Base-by-base conservation (phyloP, 192 early-diverging fungal species). In the Nowakowskiella sp. region DNA sequence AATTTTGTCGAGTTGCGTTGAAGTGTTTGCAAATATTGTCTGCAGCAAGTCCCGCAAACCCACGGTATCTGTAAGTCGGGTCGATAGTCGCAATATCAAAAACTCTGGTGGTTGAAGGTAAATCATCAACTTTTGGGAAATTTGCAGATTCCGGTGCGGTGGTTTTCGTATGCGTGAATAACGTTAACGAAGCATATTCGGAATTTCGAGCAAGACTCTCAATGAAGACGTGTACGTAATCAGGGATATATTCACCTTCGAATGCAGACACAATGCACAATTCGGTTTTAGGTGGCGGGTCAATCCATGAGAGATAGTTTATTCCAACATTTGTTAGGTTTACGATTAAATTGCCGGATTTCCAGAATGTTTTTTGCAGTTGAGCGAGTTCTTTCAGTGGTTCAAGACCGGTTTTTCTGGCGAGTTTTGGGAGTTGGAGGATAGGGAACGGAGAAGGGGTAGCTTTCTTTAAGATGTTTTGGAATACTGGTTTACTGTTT, bases 121-220 rank as follows among this genome's bases (percentile, higher is more conserved):
- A 39, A 39, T 10, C 30, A 8, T 28, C 44, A 24, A 25, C 55
- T 47, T 25, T 44, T 4, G 33, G 22, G 13, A 13, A 25, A 6
- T 51, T 52, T 27, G 52, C 43, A 24, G 57, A 61, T 19, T 44
- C 29, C 4, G n/a, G n/a, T n/a, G n/a, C n/a, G n/a, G n/a, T 33
- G 2, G 57, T 54, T 7, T 33, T 46, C 46, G 55, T 65, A 55
- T 65, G 63, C 31, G 57, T 53, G 52, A 65, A 65, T 0, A 65
- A 6, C 44, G 47, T 46, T 6, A 65, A 29, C 30, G 55, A 28
- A 4, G 63, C 63, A 25, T 47, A 65, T 1, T 33, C 34, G 3
- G 27, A 34, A 31, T 65, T 65, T 4, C 42, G 26, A 10, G 58
- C 50, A 5, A 65, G 48, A 43, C 58, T 65, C 39, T 65, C 57